Percentiles rank a stretch among this genome's conserved stretches.
Evolutionary conservation across 2,329 filamentous ascomycete species (phyloP).

Genomic region (Drechmeria coniospora): DNA sequence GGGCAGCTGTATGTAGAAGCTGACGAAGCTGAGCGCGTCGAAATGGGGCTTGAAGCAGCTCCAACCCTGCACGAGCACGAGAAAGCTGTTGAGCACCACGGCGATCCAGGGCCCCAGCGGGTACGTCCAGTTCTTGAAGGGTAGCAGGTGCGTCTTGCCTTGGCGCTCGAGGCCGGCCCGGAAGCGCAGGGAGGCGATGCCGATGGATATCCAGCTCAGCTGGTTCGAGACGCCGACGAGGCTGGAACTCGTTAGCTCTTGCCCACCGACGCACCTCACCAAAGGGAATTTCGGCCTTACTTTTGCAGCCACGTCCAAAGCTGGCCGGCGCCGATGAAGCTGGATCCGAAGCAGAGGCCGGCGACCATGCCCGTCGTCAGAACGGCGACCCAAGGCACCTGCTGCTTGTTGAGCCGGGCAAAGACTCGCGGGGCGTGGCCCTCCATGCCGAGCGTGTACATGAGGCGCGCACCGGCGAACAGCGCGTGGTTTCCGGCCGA

Average conservation of each 20-base stretch:
- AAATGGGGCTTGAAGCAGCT: conserved; percentile 45
- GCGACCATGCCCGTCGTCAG: conserved; percentile 39
- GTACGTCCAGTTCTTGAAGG: conserved; percentile 53
- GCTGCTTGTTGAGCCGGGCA: conserved; percentile 18
- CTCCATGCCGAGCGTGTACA: conserved; percentile 21
- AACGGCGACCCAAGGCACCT: conserved; percentile 23
- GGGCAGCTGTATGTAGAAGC: conserved; percentile 47
- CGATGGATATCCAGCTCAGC: conserved; percentile 49
- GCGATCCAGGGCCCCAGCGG: conserved; percentile 43
- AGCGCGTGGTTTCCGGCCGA: conserved; percentile 22
- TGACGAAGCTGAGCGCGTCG: conserved; percentile 43
- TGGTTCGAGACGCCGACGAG: conserved; percentile 55
- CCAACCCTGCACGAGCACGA: conserved; percentile 51
- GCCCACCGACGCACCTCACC: no score
- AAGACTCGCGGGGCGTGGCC: conserved; percentile 42
- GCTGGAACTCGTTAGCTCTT: conserved; percentile 14
- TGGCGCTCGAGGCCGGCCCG: conserved; percentile 39
- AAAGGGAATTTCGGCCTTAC: no score
- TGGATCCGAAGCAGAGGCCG: conserved; percentile 47
- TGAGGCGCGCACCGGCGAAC: conserved; percentile 17
- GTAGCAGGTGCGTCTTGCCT: conserved; percentile 42
- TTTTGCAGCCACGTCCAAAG: conserved; percentile 54
- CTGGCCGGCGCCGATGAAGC: conserved; percentile 49
- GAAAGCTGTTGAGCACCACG: conserved; percentile 39
- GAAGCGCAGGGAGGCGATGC: conserved; percentile 50